Evolutionary conservation across 2,329 filamentous ascomycete genomes (phyloP), one percentile per base, ranked within the genome.

Genomic region (Tolypocladium endophyticum): DNA sequence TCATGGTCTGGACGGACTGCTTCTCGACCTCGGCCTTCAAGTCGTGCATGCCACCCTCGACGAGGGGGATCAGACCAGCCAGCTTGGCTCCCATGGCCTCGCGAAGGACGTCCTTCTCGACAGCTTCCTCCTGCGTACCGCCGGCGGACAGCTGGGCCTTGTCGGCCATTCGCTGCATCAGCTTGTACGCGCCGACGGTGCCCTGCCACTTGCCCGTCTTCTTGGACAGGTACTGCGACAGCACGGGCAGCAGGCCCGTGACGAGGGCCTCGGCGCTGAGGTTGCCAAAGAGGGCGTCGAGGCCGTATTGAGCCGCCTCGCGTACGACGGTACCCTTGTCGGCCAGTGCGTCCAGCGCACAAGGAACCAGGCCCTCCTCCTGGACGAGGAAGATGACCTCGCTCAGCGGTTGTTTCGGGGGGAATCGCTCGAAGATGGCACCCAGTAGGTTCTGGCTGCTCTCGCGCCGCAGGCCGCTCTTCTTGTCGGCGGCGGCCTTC

Each of bases 171-270:
- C 87, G 90, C 72, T 94, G 92, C 61, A 99, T 78, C 64, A 97
- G 75, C 73, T 88, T 86, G 71, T 88, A 88, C 54, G 90, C 94
- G 62, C 89, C 92, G 58, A 97, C 90, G 20, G 90, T 90, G 62
- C 94, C 94, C 77, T 99, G 94, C 94, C 94, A 99, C 77, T 99
- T 99, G 65, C 90, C 92, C 20, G 91, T 89, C 70, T 85, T 86
- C 76, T 91, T 95, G 70, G 81, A 80, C 36, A 99, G 81, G 72
- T 97, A 97, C 58, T 81, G 76, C 63, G 80, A 76, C 47, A 99
- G 78, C 20, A 85, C 82, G 3, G 94, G 92, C 57, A 99, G 79
- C 50, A 99, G 82, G 25, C 89, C 92, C 63, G 85, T 83, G 58
- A 96, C 88, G 69, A 96, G 84, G 56, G 90, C 87, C 78, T 97